Percentiles rank a stretch among this genome's conserved stretches.
phyloP scores from a whole-genome alignment of 2,329 filamentous ascomycete genomes.

The Graphilbum ipis-grandicollis region DNA sequence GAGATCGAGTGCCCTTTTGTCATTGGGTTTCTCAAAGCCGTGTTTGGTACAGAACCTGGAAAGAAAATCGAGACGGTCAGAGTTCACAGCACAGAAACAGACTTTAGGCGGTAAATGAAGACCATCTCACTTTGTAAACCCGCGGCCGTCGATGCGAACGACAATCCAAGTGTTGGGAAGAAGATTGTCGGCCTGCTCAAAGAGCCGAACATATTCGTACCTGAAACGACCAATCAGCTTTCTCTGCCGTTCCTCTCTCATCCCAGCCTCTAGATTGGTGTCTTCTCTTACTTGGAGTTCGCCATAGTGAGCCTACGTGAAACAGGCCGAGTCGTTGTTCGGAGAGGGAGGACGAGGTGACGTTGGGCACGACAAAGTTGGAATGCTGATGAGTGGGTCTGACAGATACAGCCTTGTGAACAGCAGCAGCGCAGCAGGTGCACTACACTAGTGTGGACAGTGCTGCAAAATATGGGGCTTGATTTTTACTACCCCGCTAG shows the following conservation, averaged over 20 bases:
- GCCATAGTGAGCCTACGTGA: conserved; percentile 9
- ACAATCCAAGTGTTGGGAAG: conserved; percentile 93
- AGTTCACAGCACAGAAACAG: not conserved
- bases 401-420: not conserved
- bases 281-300: conserved; percentile 12
- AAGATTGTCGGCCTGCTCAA: conserved; percentile 67
- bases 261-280: not conserved
- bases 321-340: not conserved
- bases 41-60: conserved; percentile 66
- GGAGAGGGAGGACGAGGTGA: too few relatives aligned
- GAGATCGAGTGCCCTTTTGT: conserved; percentile 67
- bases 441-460: too few relatives aligned
- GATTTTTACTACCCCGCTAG: too few relatives aligned
- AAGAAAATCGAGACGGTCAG: conserved; percentile 5
- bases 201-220: conserved; percentile 84
- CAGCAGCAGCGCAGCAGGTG: too few relatives aligned
- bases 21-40: conserved; percentile 81
- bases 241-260: too few relatives aligned
- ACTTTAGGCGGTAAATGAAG: too few relatives aligned
- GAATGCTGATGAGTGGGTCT: too few relatives aligned
- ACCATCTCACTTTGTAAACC: conserved; percentile 98
- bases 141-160: conserved; percentile 80
- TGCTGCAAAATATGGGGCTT: too few relatives aligned
- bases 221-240: conserved; percentile 14
- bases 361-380: too few relatives aligned